Evolutionary conservation across 164 flowering plant genomes (phyloP).

Genomic region (Tetracentron sinense): DNA sequence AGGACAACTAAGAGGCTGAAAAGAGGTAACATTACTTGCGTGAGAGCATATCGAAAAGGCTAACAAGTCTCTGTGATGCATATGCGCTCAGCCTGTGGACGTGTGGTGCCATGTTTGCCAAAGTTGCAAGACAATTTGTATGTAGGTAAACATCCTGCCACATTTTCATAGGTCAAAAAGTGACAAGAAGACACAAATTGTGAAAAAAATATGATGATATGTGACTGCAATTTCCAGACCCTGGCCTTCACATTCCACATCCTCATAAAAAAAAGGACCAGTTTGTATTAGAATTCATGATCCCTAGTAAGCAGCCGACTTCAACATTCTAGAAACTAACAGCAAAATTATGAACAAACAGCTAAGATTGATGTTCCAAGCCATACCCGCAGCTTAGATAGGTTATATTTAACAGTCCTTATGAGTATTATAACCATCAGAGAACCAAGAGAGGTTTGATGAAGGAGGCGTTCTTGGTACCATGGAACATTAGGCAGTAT

Average conservation of each 20-base stretch:
- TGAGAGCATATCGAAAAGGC: slow-evolving; percentile 94
- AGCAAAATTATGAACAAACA: not conserved
- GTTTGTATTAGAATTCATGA: too few species aligned
- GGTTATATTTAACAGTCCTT: slow-evolving; percentile 90
- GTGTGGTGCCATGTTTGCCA: slow-evolving; percentile 99
- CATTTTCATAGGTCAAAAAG: slow-evolving; percentile 10
- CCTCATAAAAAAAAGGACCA: too few species aligned
- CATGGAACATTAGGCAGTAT: slow-evolving; percentile 83
- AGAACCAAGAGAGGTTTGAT: slow-evolving; percentile 94
- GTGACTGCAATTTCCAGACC: too few species aligned
- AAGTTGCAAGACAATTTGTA: slow-evolving; percentile 91
- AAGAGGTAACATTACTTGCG: slow-evolving; percentile 64
- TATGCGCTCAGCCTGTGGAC: slow-evolving; percentile 86
- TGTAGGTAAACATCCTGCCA: slow-evolving; percentile 91
- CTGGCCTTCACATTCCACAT: not conserved
- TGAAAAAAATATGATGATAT: not conserved
- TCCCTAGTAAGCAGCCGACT: not conserved
- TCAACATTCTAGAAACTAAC: not conserved
- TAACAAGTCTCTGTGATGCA: slow-evolving; percentile 95
- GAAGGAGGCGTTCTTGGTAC: slow-evolving; percentile 90
- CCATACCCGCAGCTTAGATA: slow-evolving; percentile 85
- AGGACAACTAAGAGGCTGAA: not conserved
- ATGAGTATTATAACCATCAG: slow-evolving; percentile 83
- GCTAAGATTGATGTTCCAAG: not conserved
- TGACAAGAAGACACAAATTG: not conserved